Conservation (phyloP, 768 basidiomycete species). For the Termitomyces heimii region DNA sequence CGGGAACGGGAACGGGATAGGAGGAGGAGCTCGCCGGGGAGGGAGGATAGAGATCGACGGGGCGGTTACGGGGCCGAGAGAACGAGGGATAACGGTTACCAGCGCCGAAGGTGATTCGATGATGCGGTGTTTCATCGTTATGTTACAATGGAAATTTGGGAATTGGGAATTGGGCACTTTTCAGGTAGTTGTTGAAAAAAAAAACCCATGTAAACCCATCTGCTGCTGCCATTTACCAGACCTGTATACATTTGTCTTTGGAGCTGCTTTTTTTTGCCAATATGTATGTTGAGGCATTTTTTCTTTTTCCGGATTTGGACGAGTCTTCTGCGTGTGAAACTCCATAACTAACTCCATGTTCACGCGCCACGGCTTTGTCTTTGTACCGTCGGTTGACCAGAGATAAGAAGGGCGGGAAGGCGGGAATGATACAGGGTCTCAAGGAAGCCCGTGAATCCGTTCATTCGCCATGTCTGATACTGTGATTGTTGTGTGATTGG, state of each 20-base stretch:
- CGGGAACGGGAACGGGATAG: constrained; percentile 10
- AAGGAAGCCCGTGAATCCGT: too few species aligned
- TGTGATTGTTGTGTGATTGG: background rate
- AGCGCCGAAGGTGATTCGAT: constrained; percentile 10
- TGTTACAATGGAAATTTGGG: too few species aligned
- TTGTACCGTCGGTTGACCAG: too few species aligned
- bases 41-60: constrained; percentile 6
- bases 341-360: too few species aligned
- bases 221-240: background rate
- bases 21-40: constrained; percentile 8
- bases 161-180: background rate
- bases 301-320: too few species aligned
- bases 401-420: too few species aligned
- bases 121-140: background rate
- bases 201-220: background rate
- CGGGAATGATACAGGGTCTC: too few species aligned
- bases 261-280: background rate
- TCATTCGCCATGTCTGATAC: too few species aligned
- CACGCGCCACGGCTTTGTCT: too few species aligned
- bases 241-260: background rate
- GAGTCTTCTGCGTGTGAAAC: too few species aligned
- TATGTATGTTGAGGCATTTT: too few species aligned
- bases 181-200: background rate
- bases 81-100: constrained; percentile 12
- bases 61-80: constrained; percentile 5